Conservation (phyloP, 352 stramenopile species). For the Phytophthora ramorum region DNA sequence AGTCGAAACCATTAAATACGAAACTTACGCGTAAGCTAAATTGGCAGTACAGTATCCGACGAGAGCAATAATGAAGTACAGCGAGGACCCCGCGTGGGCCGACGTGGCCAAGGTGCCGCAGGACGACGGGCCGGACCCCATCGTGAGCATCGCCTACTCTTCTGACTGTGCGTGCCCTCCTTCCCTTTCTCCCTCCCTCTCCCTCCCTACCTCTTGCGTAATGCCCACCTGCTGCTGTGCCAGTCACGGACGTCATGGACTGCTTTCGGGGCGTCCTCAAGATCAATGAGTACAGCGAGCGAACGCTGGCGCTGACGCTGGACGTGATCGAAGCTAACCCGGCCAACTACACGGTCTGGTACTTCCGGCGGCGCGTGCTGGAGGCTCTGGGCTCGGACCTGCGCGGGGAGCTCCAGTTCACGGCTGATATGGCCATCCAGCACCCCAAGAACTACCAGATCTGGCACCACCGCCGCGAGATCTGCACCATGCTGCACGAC, state of each 20-base stretch:
- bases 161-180: slow-evolving; percentile 55
- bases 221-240: not conserved
- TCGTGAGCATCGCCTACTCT: slow-evolving; percentile 85
- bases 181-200: not conserved
- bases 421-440: slow-evolving; percentile 87
- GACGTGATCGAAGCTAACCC: slow-evolving; percentile 95
- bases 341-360: slow-evolving; percentile 99
- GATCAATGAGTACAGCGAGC: slow-evolving; percentile 91
- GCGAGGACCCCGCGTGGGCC: slow-evolving; percentile 73
- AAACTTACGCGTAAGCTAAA: not conserved
- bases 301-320: slow-evolving; percentile 92
- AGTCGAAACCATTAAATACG: not conserved
- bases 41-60: not conserved
- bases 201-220: slow-evolving; percentile 1
- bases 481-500: slow-evolving; percentile 89
- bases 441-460: slow-evolving; percentile 99
- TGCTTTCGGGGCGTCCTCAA: slow-evolving; percentile 95
- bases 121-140: slow-evolving; percentile 79
- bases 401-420: slow-evolving; percentile 72
- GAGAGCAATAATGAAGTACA: slow-evolving; percentile 50
- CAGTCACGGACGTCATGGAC: slow-evolving; percentile 92
- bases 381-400: slow-evolving; percentile 78
- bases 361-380: slow-evolving; percentile 93
- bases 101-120: slow-evolving; percentile 86
- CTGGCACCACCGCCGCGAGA: slow-evolving; percentile 97